phyloP scores from a whole-genome alignment of 345 rosid genomes.

The Barbarea vulgaris region DNA sequence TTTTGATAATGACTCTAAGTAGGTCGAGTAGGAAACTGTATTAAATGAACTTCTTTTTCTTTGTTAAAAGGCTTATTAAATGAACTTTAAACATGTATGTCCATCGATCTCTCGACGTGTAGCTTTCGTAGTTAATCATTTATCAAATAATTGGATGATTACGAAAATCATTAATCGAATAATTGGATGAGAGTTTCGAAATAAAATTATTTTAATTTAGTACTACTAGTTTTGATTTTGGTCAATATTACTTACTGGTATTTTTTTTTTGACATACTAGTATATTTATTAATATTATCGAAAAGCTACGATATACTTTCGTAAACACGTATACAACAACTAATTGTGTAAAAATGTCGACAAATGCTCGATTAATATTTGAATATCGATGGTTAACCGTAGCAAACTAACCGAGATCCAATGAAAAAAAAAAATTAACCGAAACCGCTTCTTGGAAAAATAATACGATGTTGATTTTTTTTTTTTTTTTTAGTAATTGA shows the following conservation, averaged over 20 bases:
- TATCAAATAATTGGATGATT: conserved; percentile 1
- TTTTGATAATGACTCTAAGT: conserved; percentile 9
- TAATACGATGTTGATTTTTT: background rate
- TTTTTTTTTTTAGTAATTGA: background rate
- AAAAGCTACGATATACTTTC: background rate
- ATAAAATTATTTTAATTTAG: background rate
- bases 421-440: no score
- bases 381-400: background rate
- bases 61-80: background rate
- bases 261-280: no score
- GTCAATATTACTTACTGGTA: background rate
- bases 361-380: background rate
- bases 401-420: background rate
- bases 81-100: background rate
- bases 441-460: no score
- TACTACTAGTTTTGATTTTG: background rate
- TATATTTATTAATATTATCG: background rate
- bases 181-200: background rate
- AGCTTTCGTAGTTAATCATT: conserved; percentile 16
- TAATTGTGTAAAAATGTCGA: background rate
- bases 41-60: background rate
- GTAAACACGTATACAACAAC: background rate
- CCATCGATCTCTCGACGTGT: conserved; percentile 25
- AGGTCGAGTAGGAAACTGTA: conserved; percentile 20
- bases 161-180: conserved; percentile 20